Percentiles rank a stretch among this genome's conserved stretches.
Evolutionary conservation across 495 filamentous ascomycete species (phyloP).

Genomic region (Schizothecium vesticola): DNA sequence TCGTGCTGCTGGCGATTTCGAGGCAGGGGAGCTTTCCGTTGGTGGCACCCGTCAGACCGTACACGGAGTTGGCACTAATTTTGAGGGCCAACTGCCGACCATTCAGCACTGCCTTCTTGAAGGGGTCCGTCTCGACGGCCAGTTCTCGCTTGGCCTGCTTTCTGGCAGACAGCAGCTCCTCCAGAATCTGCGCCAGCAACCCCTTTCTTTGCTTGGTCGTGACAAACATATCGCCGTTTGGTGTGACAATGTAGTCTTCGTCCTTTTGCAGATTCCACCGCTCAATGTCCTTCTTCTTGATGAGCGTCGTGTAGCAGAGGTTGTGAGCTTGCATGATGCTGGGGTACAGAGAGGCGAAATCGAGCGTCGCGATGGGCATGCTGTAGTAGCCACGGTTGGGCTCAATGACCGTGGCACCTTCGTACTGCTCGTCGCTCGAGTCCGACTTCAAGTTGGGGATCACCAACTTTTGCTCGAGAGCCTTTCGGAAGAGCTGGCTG

Average conservation of each 20-base stretch:
- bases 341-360: conserved; percentile 98
- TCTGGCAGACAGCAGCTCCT: conserved; percentile 81
- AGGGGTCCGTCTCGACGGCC: conserved; percentile 85
- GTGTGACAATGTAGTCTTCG: conserved; percentile 93
- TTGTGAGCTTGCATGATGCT: conserved; percentile 99
- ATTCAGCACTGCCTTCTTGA: conserved; percentile 96
- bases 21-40: conserved; percentile 94
- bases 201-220: conserved; percentile 87
- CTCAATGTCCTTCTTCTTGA: conserved; percentile 75
- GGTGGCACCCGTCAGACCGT: conserved; percentile 93
- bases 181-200: conserved; percentile 87
- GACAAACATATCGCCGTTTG: conserved; percentile 89
- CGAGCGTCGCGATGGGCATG: conserved; percentile 91
- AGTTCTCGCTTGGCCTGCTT: conserved; percentile 91
- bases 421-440: conserved; percentile 77
- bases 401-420: conserved; percentile 97
- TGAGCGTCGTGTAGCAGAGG: conserved; percentile 91
- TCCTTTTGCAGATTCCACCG: conserved; percentile 69
- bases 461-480: conserved; percentile 83
- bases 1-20: conserved; percentile 92
- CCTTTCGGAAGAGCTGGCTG: conserved; percentile 94
- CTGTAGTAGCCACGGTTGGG: conserved; percentile 87
- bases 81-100: conserved; percentile 96
- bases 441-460: conserved; percentile 74
- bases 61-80: conserved; percentile 95